Evolutionary conservation across 768 basidiomycete species (phyloP).

Genomic region (Leucosporidium creatinivorum): DNA sequence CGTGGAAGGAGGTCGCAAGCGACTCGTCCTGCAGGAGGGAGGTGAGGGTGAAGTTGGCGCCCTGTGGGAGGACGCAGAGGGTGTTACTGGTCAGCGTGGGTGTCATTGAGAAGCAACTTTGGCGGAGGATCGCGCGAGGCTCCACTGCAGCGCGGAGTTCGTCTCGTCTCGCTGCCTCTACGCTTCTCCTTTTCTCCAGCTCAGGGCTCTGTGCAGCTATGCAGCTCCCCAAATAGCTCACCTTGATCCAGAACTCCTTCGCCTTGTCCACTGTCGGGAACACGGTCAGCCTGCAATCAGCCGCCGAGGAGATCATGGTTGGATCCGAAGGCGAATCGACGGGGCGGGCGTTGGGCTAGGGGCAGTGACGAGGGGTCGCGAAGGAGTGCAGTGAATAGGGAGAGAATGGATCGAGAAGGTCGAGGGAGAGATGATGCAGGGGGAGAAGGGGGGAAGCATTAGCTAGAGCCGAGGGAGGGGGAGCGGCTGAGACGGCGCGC

Average conservation of each 20-base stretch:
- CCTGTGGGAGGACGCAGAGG: conserved; percentile 46
- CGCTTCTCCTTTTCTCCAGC: no score
- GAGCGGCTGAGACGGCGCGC: no score
- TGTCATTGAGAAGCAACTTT: no score
- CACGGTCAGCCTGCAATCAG: conserved; percentile 68
- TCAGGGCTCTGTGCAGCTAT: no score
- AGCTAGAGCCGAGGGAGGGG: no score
- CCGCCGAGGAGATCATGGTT: conserved; percentile 54
- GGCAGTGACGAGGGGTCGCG: neutral
- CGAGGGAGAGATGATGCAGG: neutral
- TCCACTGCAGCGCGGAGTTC: no score
- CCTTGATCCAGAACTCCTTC: conserved; percentile 56
- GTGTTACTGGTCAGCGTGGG: no score
- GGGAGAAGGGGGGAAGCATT: no score
- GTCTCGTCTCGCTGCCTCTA: no score
- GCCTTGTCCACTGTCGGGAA: conserved; percentile 56
- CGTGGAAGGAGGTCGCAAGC: conserved; percentile 43
- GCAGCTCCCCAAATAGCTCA: neutral
- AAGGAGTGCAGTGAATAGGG: neutral
- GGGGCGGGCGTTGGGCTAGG: conserved; percentile 54
- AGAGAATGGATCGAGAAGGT: no score
- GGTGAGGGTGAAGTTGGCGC: conserved; percentile 60
- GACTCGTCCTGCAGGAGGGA: conserved; percentile 51
- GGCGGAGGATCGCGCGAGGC: no score
- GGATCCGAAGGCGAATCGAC: conserved; percentile 54